These are phyloP conservation scores for Aspergillus sp. DNA, from an alignment of 2,329 filamentous ascomycete genomes.

Conservation along the genomic window DNA sequence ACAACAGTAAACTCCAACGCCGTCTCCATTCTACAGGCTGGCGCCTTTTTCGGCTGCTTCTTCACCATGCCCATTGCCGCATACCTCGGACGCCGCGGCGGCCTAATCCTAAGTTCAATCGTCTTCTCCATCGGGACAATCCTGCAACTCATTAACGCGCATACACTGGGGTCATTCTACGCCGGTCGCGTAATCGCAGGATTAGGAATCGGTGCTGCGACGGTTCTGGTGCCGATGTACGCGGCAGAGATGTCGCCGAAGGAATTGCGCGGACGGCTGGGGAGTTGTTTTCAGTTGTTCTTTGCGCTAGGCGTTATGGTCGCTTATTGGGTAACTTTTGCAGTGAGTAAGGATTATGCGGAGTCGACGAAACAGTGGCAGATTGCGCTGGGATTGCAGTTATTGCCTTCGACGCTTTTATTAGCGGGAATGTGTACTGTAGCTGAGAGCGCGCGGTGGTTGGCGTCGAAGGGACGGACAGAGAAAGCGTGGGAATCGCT, in stretches of 20 bases:
- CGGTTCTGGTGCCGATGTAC: constrained; percentile 36
- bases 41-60: constrained; percentile 48
- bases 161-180: constrained; percentile 40
- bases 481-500: constrained; percentile 44
- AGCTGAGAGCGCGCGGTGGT: constrained; percentile 44
- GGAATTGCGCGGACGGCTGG: constrained; percentile 34
- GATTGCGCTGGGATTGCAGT: constrained; percentile 42
- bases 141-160: constrained; percentile 42
- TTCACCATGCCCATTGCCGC: constrained; percentile 42
- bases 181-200: constrained; percentile 42
- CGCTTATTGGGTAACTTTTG: constrained; percentile 45
- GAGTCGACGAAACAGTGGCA: constrained; percentile 44
- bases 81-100: constrained; percentile 37
- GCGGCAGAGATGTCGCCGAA: constrained; percentile 38
- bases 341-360: constrained; percentile 34
- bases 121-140: constrained; percentile 33
- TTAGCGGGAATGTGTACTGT: constrained; percentile 45
- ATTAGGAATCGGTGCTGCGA: constrained; percentile 41
- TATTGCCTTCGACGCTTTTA: constrained; percentile 43
- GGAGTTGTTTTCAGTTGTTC: constrained; percentile 34
- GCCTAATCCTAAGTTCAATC: constrained; percentile 39
- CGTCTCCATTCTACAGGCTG: constrained; percentile 45
- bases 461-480: constrained; percentile 40
- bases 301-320: constrained; percentile 33
- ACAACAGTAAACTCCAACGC: constrained; percentile 42